phyloP scores from a whole-genome alignment of 1,284 basidiomycete genomes.

The Coriolopsis trogii region DNA sequence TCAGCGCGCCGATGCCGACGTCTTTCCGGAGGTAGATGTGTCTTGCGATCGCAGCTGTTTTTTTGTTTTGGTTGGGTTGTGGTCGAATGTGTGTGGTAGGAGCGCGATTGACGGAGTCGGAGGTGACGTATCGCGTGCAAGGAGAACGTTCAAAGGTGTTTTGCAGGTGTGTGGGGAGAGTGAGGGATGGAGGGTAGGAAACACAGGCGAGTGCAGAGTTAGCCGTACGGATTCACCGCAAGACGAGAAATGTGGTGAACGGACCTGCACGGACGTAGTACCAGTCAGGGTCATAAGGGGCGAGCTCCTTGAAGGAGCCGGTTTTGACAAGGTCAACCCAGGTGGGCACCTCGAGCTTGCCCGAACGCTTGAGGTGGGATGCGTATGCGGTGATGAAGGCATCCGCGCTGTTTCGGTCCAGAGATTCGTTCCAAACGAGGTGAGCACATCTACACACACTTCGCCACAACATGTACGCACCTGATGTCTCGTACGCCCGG shows the following conservation, averaged over 20 bases:
- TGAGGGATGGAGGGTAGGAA: neutral
- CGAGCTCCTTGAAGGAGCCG: constrained; percentile 96
- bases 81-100: no score
- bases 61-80: no score
- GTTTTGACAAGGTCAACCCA: constrained; percentile 99
- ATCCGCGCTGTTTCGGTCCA: constrained; percentile 77
- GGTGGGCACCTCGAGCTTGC: constrained; percentile 97
- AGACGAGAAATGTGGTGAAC: constrained; percentile 31
- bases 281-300: constrained; percentile 99
- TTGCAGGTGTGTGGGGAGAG: neutral
- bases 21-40: constrained; percentile 99
- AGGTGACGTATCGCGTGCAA: neutral
- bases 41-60: constrained; percentile 90
- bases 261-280: constrained; percentile 97
- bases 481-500: constrained; percentile 92
- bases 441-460: neutral
- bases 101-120: neutral
- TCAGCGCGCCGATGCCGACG: constrained; percentile 94
- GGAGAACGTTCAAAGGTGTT: neutral
- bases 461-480: constrained; percentile 46
- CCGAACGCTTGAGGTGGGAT: constrained; percentile 93
- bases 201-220: neutral
- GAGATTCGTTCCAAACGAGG: no score
- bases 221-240: neutral
- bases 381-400: constrained; percentile 92